These are phyloP conservation scores for Sodiomyces alkalinus DNA, from an alignment of 2,329 filamentous ascomycete species.

Conservation along the genomic window DNA sequence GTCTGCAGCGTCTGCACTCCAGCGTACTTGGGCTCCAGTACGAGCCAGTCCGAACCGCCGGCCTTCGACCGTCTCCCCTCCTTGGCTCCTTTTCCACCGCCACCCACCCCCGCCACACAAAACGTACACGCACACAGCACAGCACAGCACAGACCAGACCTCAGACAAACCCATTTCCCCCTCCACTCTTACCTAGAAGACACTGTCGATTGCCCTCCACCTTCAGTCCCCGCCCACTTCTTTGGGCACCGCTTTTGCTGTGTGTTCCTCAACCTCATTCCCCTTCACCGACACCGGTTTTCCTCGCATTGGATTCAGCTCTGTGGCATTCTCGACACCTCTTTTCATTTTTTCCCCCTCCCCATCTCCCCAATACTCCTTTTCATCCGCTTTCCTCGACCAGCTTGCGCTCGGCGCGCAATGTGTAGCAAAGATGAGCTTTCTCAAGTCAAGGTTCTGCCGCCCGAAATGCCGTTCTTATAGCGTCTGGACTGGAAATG, in stretches of 20 bases:
- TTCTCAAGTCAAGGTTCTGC: slow-evolving; percentile 26
- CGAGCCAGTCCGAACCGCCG: too few species aligned
- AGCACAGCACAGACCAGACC: too few species aligned
- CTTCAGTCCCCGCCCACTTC: not conserved
- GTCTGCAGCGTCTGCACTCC: too few species aligned
- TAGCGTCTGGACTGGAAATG: too few species aligned
- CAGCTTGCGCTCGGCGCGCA: slow-evolving; percentile 11
- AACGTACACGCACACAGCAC: too few species aligned
- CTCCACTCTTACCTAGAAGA: too few species aligned
- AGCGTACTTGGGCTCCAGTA: too few species aligned
- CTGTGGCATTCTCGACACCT: not conserved
- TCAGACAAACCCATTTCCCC: too few species aligned
- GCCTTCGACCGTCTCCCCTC: too few species aligned
- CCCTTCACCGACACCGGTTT: not conserved
- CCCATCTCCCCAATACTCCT: slow-evolving; percentile 2
- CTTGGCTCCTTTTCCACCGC: too few species aligned
- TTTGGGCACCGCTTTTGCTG: not conserved
- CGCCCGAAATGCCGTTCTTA: slow-evolving; percentile 1
- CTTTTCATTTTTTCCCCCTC: not conserved
- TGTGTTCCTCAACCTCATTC: not conserved
- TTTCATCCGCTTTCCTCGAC: slow-evolving; percentile 1
- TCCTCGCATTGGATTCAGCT: not conserved
- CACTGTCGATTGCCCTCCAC: not conserved
- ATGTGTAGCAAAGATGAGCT: slow-evolving; percentile 27
- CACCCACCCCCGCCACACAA: too few species aligned